Conservation (phyloP, 768 basidiomycete genomes). For the Suillus clintonianus region DNA sequence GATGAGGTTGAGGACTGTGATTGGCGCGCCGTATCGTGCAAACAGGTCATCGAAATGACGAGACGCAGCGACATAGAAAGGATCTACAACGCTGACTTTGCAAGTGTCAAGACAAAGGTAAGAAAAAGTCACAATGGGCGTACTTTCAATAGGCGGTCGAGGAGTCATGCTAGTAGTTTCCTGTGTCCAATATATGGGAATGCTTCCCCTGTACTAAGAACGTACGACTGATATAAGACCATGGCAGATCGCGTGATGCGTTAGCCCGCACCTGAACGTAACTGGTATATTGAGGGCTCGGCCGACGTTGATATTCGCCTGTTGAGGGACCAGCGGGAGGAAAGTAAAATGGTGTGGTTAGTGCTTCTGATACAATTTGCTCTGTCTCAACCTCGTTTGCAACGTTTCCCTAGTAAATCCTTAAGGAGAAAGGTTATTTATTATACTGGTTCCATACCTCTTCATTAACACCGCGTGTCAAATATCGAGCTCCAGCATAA, state of each 20-base stretch:
- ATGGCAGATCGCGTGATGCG: background rate
- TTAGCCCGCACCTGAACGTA: conserved; percentile 75
- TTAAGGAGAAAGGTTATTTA: background rate
- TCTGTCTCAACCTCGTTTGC: conserved; percentile 99
- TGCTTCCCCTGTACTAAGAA: conserved; percentile 86
- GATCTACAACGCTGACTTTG: conserved; percentile 89
- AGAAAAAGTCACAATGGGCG: conserved; percentile 24
- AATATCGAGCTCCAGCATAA: conserved; percentile 92
- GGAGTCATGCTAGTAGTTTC: conserved; percentile 89
- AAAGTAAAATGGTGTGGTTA: conserved; percentile 88
- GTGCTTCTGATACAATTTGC: conserved; percentile 90
- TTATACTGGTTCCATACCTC: conserved; percentile 50
- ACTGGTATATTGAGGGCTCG: conserved; percentile 88
- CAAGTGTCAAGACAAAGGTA: conserved; percentile 6
- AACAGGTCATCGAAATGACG: conserved; percentile 93
- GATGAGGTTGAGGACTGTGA: conserved; percentile 92
- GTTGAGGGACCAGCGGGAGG: conserved; percentile 46
- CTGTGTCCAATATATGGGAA: conserved; percentile 96
- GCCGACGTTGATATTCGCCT: conserved; percentile 46
- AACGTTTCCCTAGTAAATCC: conserved; percentile 78
- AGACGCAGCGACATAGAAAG: conserved; percentile 91
- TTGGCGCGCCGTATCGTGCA: conserved; percentile 83
- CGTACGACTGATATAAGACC: background rate
- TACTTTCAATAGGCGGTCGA: conserved; percentile 94
- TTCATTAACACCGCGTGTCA: conserved; percentile 93